Evolutionary conservation across 2,329 filamentous ascomycete genomes (phyloP).

Genomic region (Chaetothyriales sp.): DNA sequence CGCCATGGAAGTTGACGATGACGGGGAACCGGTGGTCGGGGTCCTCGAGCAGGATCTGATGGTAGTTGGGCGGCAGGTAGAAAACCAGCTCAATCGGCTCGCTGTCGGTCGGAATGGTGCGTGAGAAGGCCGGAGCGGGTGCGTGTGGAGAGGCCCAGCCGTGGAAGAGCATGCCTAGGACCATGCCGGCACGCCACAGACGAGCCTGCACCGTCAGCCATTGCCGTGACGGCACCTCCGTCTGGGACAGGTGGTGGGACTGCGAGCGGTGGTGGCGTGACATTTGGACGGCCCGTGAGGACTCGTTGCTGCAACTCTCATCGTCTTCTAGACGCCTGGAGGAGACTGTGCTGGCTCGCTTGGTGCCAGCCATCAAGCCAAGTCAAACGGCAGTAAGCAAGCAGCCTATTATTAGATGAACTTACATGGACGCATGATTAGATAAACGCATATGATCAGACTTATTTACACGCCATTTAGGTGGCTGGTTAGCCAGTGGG

Average conservation of each 20-base stretch:
- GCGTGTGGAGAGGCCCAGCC: slow-evolving; percentile 45
- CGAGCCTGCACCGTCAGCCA: slow-evolving; percentile 48
- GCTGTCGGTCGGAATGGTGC: slow-evolving; percentile 37
- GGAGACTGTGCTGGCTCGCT: not conserved
- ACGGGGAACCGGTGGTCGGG: slow-evolving; percentile 37
- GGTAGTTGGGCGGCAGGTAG: slow-evolving; percentile 39
- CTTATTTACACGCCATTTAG: too few species aligned
- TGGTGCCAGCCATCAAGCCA: not conserved
- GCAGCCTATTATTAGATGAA: not conserved
- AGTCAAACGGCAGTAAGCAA: not conserved
- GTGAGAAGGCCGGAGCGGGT: slow-evolving; percentile 44
- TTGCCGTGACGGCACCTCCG: slow-evolving; percentile 31
- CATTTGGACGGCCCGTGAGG: slow-evolving; percentile 1
- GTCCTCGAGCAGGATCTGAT: slow-evolving; percentile 19
- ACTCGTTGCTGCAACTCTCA: not conserved
- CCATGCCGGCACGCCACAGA: slow-evolving; percentile 53
- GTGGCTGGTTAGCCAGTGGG: too few species aligned
- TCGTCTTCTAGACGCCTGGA: not conserved
- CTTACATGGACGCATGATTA: too few species aligned
- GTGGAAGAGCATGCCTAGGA: slow-evolving; percentile 54
- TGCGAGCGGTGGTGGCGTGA: slow-evolving; percentile 11
- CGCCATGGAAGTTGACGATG: slow-evolving; percentile 49
- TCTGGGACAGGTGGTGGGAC: slow-evolving; percentile 14
- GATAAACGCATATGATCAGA: too few species aligned
- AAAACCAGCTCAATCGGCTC: slow-evolving; percentile 42